Evolutionary conservation across 2,329 filamentous ascomycete species (phyloP).

Genomic region (Metarhizium sp.): DNA sequence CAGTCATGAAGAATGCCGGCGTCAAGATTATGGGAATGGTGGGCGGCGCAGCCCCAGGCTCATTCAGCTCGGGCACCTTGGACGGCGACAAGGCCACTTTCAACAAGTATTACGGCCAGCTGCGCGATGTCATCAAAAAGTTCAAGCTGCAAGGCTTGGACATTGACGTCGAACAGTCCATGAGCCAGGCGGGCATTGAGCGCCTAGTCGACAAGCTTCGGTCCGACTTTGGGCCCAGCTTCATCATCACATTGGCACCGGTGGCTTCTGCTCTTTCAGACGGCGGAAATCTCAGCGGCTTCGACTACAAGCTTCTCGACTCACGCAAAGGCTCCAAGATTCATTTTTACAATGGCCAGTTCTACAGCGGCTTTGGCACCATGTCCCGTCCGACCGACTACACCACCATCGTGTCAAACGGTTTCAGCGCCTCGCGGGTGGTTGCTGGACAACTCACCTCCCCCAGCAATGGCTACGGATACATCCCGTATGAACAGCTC

Average conservation of each 20-base stretch:
- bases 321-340: slow-evolving; percentile 51
- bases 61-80: slow-evolving; percentile 38
- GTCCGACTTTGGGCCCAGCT: slow-evolving; percentile 55
- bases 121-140: slow-evolving; percentile 52
- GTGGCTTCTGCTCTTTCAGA: slow-evolving; percentile 60
- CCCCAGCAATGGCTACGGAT: slow-evolving; percentile 52
- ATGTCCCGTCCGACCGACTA: slow-evolving; percentile 31
- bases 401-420: slow-evolving; percentile 40
- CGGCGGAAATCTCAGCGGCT: slow-evolving; percentile 59
- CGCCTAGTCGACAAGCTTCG: slow-evolving; percentile 57
- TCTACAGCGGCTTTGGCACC: slow-evolving; percentile 77
- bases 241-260: slow-evolving; percentile 70
- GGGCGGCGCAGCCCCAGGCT: slow-evolving; percentile 69
- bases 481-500: slow-evolving; percentile 34
- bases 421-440: slow-evolving; percentile 62
- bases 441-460: slow-evolving; percentile 73
- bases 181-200: slow-evolving; percentile 55
- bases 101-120: slow-evolving; percentile 59
- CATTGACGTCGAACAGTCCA: slow-evolving; percentile 67
- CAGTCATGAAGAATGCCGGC: slow-evolving; percentile 58
- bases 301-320: slow-evolving; percentile 66
- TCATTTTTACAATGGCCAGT: slow-evolving; percentile 78
- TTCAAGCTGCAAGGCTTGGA: slow-evolving; percentile 59
- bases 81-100: slow-evolving; percentile 52
- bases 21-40: slow-evolving; percentile 77